Percentiles rank a stretch among this genome's conserved stretches.
Evolutionary conservation across 441 rosid species (phyloP).

Genomic region (Corymbia calophylla): DNA sequence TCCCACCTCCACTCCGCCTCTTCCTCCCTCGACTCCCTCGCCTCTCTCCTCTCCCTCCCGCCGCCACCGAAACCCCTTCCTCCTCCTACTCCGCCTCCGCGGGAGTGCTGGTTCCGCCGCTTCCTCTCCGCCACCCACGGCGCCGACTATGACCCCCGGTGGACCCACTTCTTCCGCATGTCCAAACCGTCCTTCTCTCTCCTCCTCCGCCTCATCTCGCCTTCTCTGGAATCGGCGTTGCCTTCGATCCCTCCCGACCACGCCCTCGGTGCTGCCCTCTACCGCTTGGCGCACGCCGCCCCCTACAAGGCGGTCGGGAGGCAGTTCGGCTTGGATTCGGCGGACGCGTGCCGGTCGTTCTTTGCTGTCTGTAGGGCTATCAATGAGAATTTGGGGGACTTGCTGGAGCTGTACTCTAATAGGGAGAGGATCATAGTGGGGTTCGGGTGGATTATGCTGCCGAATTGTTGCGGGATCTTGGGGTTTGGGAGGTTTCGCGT

Average conservation of each 20-base stretch:
- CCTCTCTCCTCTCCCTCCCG: background rate
- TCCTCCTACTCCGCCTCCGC: background rate
- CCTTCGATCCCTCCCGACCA: slow-evolving; percentile 27
- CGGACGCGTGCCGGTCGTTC: slow-evolving; percentile 56
- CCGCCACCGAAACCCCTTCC: background rate
- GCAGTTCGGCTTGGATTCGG: slow-evolving; percentile 35
- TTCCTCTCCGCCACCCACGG: slow-evolving; percentile 6
- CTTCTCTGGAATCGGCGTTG: slow-evolving; percentile 26
- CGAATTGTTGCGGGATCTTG: slow-evolving; percentile 66
- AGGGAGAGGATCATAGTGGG: slow-evolving; percentile 35
- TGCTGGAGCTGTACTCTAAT: slow-evolving; percentile 30
- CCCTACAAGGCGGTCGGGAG: slow-evolving; percentile 35
- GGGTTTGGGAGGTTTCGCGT: slow-evolving; percentile 51
- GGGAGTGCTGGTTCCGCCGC: background rate
- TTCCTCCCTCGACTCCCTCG: background rate
- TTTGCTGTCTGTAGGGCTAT: slow-evolving; percentile 50
- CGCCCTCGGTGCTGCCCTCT: slow-evolving; percentile 54
- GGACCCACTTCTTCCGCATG: slow-evolving; percentile 54
- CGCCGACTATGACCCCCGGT: slow-evolving; percentile 30
- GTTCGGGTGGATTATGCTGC: slow-evolving; percentile 43
- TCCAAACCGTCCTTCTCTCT: slow-evolving; percentile 32
- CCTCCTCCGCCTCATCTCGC: slow-evolving; percentile 26
- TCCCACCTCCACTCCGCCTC: slow-evolving; percentile 38
- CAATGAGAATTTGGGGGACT: slow-evolving; percentile 33
- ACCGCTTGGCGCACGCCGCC: slow-evolving; percentile 66